Evolutionary conservation across 495 filamentous ascomycete species (phyloP).

Genomic region (Daldinia bambusicola): DNA sequence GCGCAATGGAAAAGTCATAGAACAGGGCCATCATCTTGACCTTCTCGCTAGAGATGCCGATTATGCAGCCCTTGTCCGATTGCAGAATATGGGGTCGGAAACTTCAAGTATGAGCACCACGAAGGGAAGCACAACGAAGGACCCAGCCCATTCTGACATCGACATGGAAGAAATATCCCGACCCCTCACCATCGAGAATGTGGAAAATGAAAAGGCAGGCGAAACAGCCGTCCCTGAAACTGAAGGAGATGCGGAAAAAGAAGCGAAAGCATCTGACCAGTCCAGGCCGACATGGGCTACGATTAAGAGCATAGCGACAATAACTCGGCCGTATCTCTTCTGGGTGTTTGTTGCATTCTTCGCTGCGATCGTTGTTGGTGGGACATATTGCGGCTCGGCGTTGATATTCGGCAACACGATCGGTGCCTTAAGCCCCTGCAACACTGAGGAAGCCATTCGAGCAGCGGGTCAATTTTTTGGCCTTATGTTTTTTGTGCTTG

Average conservation of each 20-base stretch:
- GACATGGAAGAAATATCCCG: constrained; percentile 54
- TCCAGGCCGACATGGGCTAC: constrained; percentile 41
- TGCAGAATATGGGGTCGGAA: constrained; percentile 48
- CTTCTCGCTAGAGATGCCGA: constrained; percentile 49
- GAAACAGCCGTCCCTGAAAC: constrained; percentile 8
- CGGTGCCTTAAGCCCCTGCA: constrained; percentile 46
- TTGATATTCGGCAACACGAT: constrained; percentile 65
- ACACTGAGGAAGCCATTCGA: constrained; percentile 49
- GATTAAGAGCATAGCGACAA: constrained; percentile 38
- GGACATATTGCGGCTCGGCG: constrained; percentile 58
- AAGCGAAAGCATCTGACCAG: constrained; percentile 14
- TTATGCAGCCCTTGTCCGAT: constrained; percentile 56
- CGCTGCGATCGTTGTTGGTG: constrained; percentile 56
- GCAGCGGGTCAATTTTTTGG: constrained; percentile 59
- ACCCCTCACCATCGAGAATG: constrained; percentile 19
- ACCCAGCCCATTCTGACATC: constrained; percentile 28
- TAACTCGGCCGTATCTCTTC: constrained; percentile 44
- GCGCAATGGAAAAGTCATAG: constrained; percentile 64
- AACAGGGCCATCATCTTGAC: constrained; percentile 63
- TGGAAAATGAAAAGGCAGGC: constrained; percentile 17
- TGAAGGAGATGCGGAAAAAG: constrained; percentile 17
- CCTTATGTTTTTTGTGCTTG: constrained; percentile 65
- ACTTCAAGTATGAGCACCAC: constrained; percentile 44
- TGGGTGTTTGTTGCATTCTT: constrained; percentile 46
- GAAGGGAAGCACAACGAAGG: constrained; percentile 31